Conservation (phyloP, 2,329 filamentous ascomycete species). For the Eutypa lata region DNA sequence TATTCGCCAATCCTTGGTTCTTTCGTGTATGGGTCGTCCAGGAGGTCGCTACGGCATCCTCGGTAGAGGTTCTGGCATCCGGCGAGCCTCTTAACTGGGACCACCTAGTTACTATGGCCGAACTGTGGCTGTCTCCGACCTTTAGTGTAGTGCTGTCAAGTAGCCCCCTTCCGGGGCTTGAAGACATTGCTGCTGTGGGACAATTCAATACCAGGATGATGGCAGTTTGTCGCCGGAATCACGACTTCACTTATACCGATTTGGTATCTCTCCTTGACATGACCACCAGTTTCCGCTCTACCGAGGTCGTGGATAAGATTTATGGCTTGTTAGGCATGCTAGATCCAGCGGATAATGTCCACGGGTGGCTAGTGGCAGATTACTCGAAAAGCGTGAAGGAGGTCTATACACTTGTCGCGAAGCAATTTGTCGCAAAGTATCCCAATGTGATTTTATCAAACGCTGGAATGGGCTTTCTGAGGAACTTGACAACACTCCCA, state of each 20-base stretch:
- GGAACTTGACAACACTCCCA: background rate
- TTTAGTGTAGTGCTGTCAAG: background rate
- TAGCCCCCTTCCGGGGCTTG: background rate
- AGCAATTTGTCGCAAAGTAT: background rate
- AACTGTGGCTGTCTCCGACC: background rate
- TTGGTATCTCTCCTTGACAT: background rate
- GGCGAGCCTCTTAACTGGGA: background rate
- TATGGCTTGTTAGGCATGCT: background rate
- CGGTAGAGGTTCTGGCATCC: background rate
- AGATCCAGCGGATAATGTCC: background rate
- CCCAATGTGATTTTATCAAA: background rate
- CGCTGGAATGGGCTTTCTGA: background rate
- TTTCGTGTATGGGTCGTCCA: slow-evolving; percentile 8
- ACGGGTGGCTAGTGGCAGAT: background rate
- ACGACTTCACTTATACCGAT: background rate
- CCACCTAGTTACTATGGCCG: background rate
- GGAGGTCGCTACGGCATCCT: slow-evolving; percentile 10
- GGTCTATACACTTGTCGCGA: background rate
- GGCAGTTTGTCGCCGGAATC: background rate
- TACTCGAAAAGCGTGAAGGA: background rate
- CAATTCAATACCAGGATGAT: background rate
- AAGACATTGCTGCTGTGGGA: background rate
- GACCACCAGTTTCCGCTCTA: background rate
- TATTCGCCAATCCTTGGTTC: slow-evolving; percentile 6
- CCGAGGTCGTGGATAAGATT: background rate